phyloP scores from a whole-genome alignment of 768 basidiomycete species.

The Mycena alexandri region DNA sequence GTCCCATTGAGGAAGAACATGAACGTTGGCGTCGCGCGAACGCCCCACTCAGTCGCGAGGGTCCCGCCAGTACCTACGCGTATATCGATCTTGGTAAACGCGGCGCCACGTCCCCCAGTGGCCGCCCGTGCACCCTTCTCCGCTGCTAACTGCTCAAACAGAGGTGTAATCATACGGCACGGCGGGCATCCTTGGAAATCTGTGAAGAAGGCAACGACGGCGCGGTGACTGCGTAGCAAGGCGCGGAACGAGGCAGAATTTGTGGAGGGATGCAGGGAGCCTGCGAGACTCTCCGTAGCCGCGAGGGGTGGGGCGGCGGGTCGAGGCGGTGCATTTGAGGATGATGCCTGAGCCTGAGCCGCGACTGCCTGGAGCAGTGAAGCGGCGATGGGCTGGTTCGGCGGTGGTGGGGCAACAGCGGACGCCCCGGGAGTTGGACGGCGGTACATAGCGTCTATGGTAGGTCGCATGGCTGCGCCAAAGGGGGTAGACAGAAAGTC shows the following conservation, averaged over 20 bases:
- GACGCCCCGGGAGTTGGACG: constrained; percentile 62
- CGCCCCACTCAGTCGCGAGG: constrained; percentile 72
- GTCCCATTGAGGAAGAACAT: constrained; percentile 85
- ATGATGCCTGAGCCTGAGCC: constrained; percentile 57
- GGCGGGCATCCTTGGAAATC: constrained; percentile 78
- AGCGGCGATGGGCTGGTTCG: constrained; percentile 63
- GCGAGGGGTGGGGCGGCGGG: constrained; percentile 42
- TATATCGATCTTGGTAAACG: constrained; percentile 89
- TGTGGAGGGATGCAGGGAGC: constrained; percentile 78
- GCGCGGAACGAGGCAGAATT: constrained; percentile 80
- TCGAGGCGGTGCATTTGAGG: constrained; percentile 37
- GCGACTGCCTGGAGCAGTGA: constrained; percentile 71
- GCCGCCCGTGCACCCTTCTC: constrained; percentile 63
- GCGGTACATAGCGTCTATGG: constrained; percentile 91
- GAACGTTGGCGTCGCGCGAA: constrained; percentile 90
- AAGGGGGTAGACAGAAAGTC: constrained; percentile 94
- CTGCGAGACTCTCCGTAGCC: constrained; percentile 65
- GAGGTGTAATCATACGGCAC: constrained; percentile 86
- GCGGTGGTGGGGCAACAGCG: constrained; percentile 49
- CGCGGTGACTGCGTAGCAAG: constrained; percentile 74
- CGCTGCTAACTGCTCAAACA: constrained; percentile 82
- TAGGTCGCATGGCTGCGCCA: constrained; percentile 86
- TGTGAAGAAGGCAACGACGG: constrained; percentile 87
- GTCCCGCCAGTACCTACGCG: constrained; percentile 72
- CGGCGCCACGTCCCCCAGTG: constrained; percentile 61